These are phyloP conservation scores for Thalassiosira hispida DNA, from an alignment of 352 stramenopile genomes.

Conservation along the genomic window DNA sequence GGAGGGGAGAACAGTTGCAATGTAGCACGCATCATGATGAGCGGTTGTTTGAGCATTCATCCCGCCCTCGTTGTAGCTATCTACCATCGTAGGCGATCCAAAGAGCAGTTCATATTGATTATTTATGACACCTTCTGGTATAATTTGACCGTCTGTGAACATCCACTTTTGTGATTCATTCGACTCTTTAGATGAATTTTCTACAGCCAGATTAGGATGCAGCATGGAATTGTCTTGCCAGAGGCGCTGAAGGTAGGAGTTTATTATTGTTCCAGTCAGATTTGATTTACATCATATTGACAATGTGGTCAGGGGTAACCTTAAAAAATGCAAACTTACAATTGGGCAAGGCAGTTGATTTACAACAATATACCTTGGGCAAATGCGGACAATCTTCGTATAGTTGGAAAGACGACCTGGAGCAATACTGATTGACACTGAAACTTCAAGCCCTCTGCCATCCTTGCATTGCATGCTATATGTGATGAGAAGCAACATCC, in stretches of 20 bases:
- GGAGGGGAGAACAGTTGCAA: conserved; percentile 63
- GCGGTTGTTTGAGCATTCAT: conserved; percentile 71
- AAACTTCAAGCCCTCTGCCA: conserved; percentile 85
- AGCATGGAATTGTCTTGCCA: conserved; percentile 84
- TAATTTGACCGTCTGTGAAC: conserved; percentile 42
- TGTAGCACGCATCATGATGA: conserved; percentile 76
- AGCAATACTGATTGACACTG: conserved; percentile 85
- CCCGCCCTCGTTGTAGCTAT: conserved; percentile 24
- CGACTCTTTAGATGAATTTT: conserved; percentile 43
- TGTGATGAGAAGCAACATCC: neutral
- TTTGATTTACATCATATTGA: neutral
- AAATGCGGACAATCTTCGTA: conserved; percentile 90
- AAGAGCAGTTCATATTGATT: conserved; percentile 82
- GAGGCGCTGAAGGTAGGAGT: conserved; percentile 41
- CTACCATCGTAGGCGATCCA: conserved; percentile 59
- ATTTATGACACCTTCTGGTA: conserved; percentile 51
- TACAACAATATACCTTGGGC: conserved; percentile 87
- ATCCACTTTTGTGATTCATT: conserved; percentile 70
- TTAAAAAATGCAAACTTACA: conserved; percentile 48
- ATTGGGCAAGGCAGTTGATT: conserved; percentile 84
- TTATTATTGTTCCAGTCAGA: conserved; percentile 8
- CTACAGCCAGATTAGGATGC: conserved; percentile 59
- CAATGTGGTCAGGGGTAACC: conserved; percentile 48
- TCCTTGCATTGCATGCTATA: conserved; percentile 82
- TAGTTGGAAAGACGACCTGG: conserved; percentile 86